These are phyloP conservation scores for Dothideomycetes sp. DNA, from an alignment of 2,329 filamentous ascomycete species.

Conservation along the genomic window DNA sequence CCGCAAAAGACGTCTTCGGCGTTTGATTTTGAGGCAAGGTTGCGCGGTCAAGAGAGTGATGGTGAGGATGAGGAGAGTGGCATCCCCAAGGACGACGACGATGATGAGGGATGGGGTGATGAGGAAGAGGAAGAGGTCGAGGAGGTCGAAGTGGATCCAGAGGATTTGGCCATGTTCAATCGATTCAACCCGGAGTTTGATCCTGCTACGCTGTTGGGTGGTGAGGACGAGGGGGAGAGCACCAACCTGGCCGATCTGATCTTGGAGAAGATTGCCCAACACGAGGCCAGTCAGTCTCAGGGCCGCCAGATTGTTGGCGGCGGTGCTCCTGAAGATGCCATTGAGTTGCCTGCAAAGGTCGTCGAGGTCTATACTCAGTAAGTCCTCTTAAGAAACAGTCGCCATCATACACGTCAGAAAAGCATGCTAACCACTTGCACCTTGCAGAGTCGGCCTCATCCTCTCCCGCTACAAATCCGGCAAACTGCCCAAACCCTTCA, in stretches of 20 bases:
- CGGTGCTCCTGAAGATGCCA: slow-evolving; percentile 62
- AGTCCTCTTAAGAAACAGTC: too few species aligned
- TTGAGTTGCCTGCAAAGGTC: slow-evolving; percentile 82
- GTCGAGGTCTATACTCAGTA: slow-evolving; percentile 84
- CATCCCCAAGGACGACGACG: slow-evolving; percentile 34
- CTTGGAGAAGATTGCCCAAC: slow-evolving; percentile 83
- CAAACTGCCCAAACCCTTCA: slow-evolving; percentile 95
- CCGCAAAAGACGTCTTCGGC: slow-evolving; percentile 46
- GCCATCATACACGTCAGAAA: too few species aligned
- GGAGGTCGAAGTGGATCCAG: slow-evolving; percentile 71
- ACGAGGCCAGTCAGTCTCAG: slow-evolving; percentile 59
- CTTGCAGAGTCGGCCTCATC: slow-evolving; percentile 60
- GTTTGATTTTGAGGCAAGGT: slow-evolving; percentile 73
- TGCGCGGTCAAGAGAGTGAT: slow-evolving; percentile 30
- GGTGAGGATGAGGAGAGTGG: slow-evolving; percentile 38
- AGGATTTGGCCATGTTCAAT: slow-evolving; percentile 82
- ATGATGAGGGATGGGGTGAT: slow-evolving; percentile 62
- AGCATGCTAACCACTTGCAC: too few species aligned
- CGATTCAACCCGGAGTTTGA: slow-evolving; percentile 74
- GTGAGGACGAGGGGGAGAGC: slow-evolving; percentile 32
- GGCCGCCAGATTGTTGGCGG: slow-evolving; percentile 41
- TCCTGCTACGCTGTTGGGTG: slow-evolving; percentile 58
- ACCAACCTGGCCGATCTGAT: slow-evolving; percentile 91
- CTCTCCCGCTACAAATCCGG: slow-evolving; percentile 90
- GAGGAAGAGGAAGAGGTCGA: slow-evolving; percentile 58